These are phyloP conservation scores for Protomyces inouyei DNA, from an alignment of 1,139 yeast species.

Conservation along the genomic window DNA sequence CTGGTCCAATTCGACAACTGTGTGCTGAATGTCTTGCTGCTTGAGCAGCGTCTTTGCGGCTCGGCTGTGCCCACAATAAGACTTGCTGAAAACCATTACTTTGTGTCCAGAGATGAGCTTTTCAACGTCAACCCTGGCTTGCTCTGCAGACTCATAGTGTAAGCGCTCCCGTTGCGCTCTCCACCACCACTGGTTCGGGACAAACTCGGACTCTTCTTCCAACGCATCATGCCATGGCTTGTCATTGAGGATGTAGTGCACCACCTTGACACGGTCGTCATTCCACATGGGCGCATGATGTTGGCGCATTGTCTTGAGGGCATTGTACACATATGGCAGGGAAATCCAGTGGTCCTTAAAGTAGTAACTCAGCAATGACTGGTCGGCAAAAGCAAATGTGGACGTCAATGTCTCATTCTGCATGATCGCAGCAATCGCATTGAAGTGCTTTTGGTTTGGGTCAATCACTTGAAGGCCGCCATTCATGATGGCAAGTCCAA, in stretches of 20 bases:
- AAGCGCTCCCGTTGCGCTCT: conserved; percentile 36
- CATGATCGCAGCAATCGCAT: conserved; percentile 43
- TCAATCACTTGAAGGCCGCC: conserved; percentile 52
- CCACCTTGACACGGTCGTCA: conserved; percentile 47
- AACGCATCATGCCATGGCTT: conserved; percentile 52
- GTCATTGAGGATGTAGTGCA: conserved; percentile 49
- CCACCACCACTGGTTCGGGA: conserved; percentile 41
- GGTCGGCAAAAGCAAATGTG: conserved; percentile 53
- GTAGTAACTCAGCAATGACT: conserved; percentile 51
- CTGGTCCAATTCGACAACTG: conserved; percentile 13
- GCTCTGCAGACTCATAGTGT: conserved; percentile 1
- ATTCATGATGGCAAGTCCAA: conserved; percentile 49
- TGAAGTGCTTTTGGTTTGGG: conserved; percentile 43
- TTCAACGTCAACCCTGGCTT: not conserved
- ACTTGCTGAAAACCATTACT: conserved; percentile 11
- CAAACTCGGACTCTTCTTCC: conserved; percentile 37
- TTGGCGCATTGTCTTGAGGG: conserved; percentile 48
- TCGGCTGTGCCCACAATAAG: conserved; percentile 13
- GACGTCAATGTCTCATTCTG: conserved; percentile 40
- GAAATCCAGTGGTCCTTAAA: conserved; percentile 49
- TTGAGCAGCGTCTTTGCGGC: conserved; percentile 7
- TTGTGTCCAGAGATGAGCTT: conserved; percentile 1
- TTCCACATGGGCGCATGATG: conserved; percentile 49
- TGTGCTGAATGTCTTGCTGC: not conserved
- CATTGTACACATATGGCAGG: conserved; percentile 50